phyloP scores from a whole-genome alignment of 139 green algal species.

The Picochlorum sp. region DNA sequence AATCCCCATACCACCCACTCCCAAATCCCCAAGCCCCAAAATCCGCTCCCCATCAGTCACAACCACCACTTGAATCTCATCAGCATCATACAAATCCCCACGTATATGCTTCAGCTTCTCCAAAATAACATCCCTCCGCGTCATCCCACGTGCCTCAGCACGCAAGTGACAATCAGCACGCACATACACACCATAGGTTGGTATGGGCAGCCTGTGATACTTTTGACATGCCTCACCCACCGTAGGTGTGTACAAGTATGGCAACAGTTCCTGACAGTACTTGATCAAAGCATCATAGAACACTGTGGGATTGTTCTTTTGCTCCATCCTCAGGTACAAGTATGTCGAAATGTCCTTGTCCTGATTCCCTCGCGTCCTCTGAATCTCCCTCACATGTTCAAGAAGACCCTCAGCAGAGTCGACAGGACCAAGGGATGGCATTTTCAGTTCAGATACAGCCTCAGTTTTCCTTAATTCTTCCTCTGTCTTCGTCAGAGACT shows the following conservation, averaged over 20 bases:
- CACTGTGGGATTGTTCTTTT: conserved; percentile 21
- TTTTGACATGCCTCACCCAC: conserved; percentile 87
- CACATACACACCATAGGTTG: conserved; percentile 34
- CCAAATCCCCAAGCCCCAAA: conserved; percentile 55
- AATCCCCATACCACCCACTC: conserved; percentile 41
- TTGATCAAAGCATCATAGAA: conserved; percentile 60
- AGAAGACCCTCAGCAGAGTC: conserved; percentile 4
- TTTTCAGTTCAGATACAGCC: too few species aligned
- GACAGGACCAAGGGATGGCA: too few species aligned
- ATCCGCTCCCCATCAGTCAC: conserved; percentile 61
- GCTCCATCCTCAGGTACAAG: conserved; percentile 4
- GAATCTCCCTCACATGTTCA: conserved; percentile 2
- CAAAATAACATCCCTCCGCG: conserved; percentile 17
- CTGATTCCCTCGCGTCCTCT: conserved; percentile 2
- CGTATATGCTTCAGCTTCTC: conserved; percentile 21
- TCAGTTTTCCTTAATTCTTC: too few species aligned
- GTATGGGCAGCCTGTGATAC: conserved; percentile 43
- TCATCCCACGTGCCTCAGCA: too few species aligned
- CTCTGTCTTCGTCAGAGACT: too few species aligned
- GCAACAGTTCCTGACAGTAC: conserved; percentile 65
- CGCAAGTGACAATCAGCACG: conserved; percentile 3
- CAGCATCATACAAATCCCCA: conserved; percentile 18
- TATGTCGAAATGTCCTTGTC: not conserved
- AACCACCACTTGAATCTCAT: conserved; percentile 40
- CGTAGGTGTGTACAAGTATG: conserved; percentile 86